Conservation (phyloP, 768 basidiomycete genomes). For the Xerocomus brunneocitrinus region DNA sequence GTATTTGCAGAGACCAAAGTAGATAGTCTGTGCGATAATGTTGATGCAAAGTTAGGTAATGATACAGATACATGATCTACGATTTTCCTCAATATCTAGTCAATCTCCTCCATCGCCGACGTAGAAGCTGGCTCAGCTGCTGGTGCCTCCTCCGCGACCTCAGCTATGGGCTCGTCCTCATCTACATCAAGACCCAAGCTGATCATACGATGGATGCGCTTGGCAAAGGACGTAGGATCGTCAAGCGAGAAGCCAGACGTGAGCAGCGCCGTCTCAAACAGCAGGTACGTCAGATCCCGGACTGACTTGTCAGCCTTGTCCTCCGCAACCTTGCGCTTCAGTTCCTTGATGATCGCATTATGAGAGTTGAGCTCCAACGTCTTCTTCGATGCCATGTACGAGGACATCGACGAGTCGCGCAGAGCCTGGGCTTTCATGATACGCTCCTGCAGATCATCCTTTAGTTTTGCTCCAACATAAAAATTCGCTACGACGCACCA, state of each 20-base stretch:
- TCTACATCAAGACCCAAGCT: constrained; percentile 85
- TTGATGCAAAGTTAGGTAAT: constrained; percentile 20
- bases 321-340: constrained; percentile 91
- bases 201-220: constrained; percentile 98
- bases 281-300: constrained; percentile 89
- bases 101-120: constrained; percentile 97
- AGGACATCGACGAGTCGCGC: constrained; percentile 95
- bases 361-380: constrained; percentile 92
- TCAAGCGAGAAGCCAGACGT: constrained; percentile 96
- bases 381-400: constrained; percentile 99
- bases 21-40: constrained; percentile 8
- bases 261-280: constrained; percentile 96
- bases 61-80: constrained; percentile 24
- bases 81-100: constrained; percentile 41
- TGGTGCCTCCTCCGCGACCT: constrained; percentile 42
- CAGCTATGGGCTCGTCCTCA: constrained; percentile 49
- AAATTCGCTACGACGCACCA: constrained; percentile 48
- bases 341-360: constrained; percentile 93
- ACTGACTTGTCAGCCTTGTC: constrained; percentile 99
- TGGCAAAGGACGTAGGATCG: constrained; percentile 90
- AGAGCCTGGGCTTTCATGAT: constrained; percentile 99
- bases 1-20: neutral
- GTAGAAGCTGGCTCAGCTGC: constrained; percentile 60
- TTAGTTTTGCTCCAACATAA: neutral
- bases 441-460: constrained; percentile 54